Evolutionary conservation across 768 basidiomycete species (phyloP).

Genomic region (Cubamyces sp.): DNA sequence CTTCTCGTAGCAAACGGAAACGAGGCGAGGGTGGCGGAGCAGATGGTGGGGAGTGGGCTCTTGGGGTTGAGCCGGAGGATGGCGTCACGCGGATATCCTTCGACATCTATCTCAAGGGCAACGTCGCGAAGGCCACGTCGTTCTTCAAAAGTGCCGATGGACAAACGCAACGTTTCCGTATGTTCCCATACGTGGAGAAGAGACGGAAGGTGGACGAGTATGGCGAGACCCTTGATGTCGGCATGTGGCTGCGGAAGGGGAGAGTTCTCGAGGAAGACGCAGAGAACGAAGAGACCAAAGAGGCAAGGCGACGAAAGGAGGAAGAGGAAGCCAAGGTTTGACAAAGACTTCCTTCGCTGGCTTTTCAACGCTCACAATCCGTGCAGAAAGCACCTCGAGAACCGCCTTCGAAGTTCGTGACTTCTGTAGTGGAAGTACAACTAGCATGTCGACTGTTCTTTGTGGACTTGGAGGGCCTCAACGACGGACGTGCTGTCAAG

Average conservation of each 20-base stretch:
- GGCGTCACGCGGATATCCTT: slow-evolving; percentile 80
- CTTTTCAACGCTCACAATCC: slow-evolving; percentile 18
- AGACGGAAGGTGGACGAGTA: slow-evolving; percentile 92
- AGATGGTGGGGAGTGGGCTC: slow-evolving; percentile 66
- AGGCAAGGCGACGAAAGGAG: slow-evolving; percentile 67
- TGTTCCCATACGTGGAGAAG: slow-evolving; percentile 97
- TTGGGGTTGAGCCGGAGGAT: slow-evolving; percentile 69
- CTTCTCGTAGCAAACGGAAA: slow-evolving; percentile 42
- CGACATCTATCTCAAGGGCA: slow-evolving; percentile 98
- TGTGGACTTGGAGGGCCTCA: slow-evolving; percentile 95
- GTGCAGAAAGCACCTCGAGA: slow-evolving; percentile 73
- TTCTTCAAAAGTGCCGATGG: slow-evolving; percentile 83
- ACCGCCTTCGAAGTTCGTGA: slow-evolving; percentile 89
- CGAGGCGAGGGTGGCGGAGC: slow-evolving; percentile 45
- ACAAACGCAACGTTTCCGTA: slow-evolving; percentile 83
- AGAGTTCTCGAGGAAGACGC: slow-evolving; percentile 90
- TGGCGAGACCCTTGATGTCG: slow-evolving; percentile 94
- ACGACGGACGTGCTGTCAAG: slow-evolving; percentile 96
- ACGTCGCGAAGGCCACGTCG: slow-evolving; percentile 81
- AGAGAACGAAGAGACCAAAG: slow-evolving; percentile 79
- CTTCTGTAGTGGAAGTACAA: slow-evolving; percentile 74
- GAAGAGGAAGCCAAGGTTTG: slow-evolving; percentile 83
- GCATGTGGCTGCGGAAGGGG: slow-evolving; percentile 92
- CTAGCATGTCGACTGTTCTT: slow-evolving; percentile 87
- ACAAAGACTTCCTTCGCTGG: slow-evolving; percentile 17